A percentile compares a stretch with the other conserved stretches of the same genome.
Conservation (phyloP, 2,329 filamentous ascomycete species). For the Fusarium sp. region DNA sequence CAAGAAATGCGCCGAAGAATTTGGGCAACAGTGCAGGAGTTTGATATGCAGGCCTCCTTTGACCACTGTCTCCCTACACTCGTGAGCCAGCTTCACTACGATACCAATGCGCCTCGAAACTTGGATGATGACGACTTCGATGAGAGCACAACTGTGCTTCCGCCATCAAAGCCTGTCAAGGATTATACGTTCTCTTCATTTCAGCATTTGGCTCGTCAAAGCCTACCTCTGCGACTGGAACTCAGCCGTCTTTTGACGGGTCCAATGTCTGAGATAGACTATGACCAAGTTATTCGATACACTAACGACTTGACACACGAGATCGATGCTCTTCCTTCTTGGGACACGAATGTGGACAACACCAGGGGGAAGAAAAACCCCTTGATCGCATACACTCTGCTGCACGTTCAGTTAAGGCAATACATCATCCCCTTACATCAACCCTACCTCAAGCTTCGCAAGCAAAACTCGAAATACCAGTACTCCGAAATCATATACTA, state of each 20-base stretch:
- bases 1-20: constrained; percentile 71
- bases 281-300: constrained; percentile 70
- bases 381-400: constrained; percentile 67
- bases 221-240: constrained; percentile 66
- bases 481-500: constrained; percentile 73
- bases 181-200: constrained; percentile 70
- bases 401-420: constrained; percentile 70
- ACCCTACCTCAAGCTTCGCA: constrained; percentile 68
- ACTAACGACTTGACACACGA: constrained; percentile 70
- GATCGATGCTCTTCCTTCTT: constrained; percentile 69
- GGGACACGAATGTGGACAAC: constrained; percentile 57
- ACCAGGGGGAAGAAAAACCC: constrained; percentile 62
- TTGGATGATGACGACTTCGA: constrained; percentile 69
- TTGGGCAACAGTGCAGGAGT: constrained; percentile 71
- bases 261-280: constrained; percentile 65
- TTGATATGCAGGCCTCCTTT: constrained; percentile 70
- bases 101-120: constrained; percentile 66
- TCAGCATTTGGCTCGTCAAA: constrained; percentile 67
- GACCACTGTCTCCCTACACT: constrained; percentile 70
- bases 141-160: constrained; percentile 62
- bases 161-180: constrained; percentile 60
- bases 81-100: constrained; percentile 66
- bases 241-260: constrained; percentile 67
- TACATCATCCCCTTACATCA: constrained; percentile 72
- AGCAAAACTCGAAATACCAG: constrained; percentile 70